Evolutionary conservation across 495 filamentous ascomycete species (phyloP).

Genomic region (Staphylotrichum longicolle): DNA sequence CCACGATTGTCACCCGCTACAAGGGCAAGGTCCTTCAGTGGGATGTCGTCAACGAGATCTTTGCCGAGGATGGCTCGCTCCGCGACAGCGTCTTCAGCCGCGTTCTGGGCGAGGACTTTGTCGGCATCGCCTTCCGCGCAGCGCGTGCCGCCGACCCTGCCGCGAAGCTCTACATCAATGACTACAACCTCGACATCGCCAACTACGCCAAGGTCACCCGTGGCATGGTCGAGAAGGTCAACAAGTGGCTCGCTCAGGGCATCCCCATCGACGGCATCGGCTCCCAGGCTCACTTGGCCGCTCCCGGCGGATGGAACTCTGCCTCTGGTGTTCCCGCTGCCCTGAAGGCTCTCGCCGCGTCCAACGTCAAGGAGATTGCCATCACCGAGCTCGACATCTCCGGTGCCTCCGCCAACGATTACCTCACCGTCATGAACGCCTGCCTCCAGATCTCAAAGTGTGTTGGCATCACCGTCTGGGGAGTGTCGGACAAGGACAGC

Average conservation of each 20-base stretch:
- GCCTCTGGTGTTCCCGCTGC: constrained; percentile 44
- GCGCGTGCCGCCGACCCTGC: constrained; percentile 56
- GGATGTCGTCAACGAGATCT: constrained; percentile 66
- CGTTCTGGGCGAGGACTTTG: constrained; percentile 55
- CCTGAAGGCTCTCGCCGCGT: constrained; percentile 55
- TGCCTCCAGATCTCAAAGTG: constrained; percentile 62
- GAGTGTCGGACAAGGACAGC: constrained; percentile 62
- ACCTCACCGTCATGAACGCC: constrained; percentile 60
- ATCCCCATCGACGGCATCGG: constrained; percentile 72
- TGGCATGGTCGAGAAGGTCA: constrained; percentile 62
- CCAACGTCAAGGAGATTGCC: constrained; percentile 54
- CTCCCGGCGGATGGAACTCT: constrained; percentile 40
- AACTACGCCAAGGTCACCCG: constrained; percentile 50
- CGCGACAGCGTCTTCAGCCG: constrained; percentile 56
- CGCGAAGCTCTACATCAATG: constrained; percentile 65
- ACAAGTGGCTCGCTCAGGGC: constrained; percentile 62
- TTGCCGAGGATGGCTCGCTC: constrained; percentile 59
- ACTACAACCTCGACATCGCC: constrained; percentile 58
- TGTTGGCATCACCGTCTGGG: constrained; percentile 75
- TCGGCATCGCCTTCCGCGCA: constrained; percentile 60
- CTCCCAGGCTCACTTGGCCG: constrained; percentile 59
- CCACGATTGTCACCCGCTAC: constrained; percentile 53
- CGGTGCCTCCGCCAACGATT: constrained; percentile 56
- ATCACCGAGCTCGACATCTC: constrained; percentile 67
- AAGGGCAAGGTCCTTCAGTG: constrained; percentile 61